Conservation (phyloP, 1,284 basidiomycete genomes). For the Lentinula novae-zelandiae region DNA sequence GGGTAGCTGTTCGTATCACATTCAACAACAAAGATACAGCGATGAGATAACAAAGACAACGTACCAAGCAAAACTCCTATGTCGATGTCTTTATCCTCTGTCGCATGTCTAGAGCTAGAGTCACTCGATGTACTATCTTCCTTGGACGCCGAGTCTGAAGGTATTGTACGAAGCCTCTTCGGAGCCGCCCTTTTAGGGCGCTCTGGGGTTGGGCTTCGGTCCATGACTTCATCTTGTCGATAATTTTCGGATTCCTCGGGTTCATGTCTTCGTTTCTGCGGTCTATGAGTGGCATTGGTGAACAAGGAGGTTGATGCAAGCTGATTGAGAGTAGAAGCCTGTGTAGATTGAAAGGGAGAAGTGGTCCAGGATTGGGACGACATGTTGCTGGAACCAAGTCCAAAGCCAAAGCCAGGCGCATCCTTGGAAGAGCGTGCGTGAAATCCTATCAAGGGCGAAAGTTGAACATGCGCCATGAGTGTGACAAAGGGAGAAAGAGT, state of each 20-base stretch:
- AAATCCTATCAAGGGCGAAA: constrained; percentile 64
- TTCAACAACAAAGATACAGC: neutral
- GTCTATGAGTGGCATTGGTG: constrained; percentile 33
- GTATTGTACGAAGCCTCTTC: constrained; percentile 57
- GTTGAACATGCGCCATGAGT: constrained; percentile 64
- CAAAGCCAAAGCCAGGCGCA: constrained; percentile 65
- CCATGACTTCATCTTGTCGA: constrained; percentile 66
- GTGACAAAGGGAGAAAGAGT: constrained; percentile 24
- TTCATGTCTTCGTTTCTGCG: constrained; percentile 62
- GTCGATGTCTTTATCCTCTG: constrained; percentile 58
- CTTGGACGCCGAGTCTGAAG: constrained; percentile 32
- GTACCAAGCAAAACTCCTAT: constrained; percentile 75
- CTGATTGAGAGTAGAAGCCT: constrained; percentile 50
- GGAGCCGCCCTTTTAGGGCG: constrained; percentile 61
- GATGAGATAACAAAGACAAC: constrained; percentile 23
- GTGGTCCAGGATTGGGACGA: constrained; percentile 27
- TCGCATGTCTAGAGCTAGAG: constrained; percentile 30
- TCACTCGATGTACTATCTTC: constrained; percentile 40
- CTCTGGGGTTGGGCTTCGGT: constrained; percentile 77
- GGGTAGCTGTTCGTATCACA: constrained; percentile 46
- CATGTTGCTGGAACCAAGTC: constrained; percentile 55
- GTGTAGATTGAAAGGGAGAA: constrained; percentile 29
- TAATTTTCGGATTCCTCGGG: constrained; percentile 43
- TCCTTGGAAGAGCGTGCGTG: constrained; percentile 57
- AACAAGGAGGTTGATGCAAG: constrained; percentile 38